These are phyloP conservation scores for Rhizopogon vulgaris DNA, from an alignment of 768 basidiomycete species.

Conservation along the genomic window DNA sequence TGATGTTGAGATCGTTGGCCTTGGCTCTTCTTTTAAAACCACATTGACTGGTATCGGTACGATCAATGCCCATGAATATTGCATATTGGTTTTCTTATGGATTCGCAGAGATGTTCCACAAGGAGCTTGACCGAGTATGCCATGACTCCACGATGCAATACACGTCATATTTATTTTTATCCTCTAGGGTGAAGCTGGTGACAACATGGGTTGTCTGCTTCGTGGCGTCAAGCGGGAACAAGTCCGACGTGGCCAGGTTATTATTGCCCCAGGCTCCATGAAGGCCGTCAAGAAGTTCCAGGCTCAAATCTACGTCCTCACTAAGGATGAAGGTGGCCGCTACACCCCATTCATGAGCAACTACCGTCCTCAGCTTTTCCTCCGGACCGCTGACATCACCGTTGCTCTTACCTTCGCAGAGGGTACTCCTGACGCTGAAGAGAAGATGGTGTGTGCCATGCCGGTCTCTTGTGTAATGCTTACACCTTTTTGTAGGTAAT, in stretches of 20 bases:
- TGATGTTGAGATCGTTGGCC: constrained; percentile 91
- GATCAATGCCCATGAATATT: constrained; percentile 14
- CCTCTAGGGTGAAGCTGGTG: constrained; percentile 85
- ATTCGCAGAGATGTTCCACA: constrained; percentile 94
- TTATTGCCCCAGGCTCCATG: constrained; percentile 84
- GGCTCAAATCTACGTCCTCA: constrained; percentile 76
- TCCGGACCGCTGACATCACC: constrained; percentile 94
- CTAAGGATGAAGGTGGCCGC: constrained; percentile 53
- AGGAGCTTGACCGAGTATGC: constrained; percentile 88
- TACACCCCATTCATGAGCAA: constrained; percentile 90
- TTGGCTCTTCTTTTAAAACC: constrained; percentile 79
- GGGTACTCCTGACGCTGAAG: constrained; percentile 70
- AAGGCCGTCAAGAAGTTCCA: constrained; percentile 93
- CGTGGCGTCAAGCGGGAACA: constrained; percentile 98
- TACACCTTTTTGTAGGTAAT: constrained; percentile 53
- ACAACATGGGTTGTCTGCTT: constrained; percentile 97
- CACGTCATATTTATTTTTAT: not conserved
- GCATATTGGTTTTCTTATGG: not conserved
- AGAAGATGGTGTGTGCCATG: constrained; percentile 69
- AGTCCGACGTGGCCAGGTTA: constrained; percentile 87
- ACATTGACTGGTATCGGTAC: constrained; percentile 90
- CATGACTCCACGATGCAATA: not conserved
- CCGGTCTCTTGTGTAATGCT: not conserved
- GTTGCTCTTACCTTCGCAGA: constrained; percentile 80
- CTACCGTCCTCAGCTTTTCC: constrained; percentile 93